Conservation (phyloP, 306 rosid species). For the Prinsepia uniflora region DNA sequence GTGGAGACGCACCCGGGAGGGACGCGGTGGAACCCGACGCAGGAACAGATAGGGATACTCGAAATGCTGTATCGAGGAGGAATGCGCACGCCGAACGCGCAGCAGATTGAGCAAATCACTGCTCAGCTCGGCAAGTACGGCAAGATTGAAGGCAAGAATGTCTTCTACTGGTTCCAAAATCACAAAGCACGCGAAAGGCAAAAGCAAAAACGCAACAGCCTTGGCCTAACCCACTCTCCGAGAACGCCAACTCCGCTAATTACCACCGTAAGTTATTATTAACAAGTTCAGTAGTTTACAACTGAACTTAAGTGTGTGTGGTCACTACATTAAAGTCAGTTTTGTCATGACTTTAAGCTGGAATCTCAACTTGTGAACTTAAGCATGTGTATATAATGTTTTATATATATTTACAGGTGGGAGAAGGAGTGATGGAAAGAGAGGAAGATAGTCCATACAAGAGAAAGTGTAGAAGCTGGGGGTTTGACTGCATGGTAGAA, state of each 20-base stretch:
- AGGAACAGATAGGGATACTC: slow-evolving; percentile 89
- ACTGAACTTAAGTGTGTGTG: no score
- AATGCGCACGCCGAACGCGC: slow-evolving; percentile 94
- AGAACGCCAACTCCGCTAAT: slow-evolving; percentile 40
- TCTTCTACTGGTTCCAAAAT: slow-evolving; percentile 96
- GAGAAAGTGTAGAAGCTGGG: slow-evolving; percentile 73
- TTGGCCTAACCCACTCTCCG: slow-evolving; percentile 56
- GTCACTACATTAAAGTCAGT: no score
- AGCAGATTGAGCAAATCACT: slow-evolving; percentile 80
- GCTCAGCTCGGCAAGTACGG: slow-evolving; percentile 78
- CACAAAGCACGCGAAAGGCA: slow-evolving; percentile 97
- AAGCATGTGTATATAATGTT: not conserved
- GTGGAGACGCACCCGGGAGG: slow-evolving; percentile 87
- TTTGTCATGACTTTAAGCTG: no score
- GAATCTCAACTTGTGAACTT: no score
- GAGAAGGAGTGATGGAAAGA: slow-evolving; percentile 38
- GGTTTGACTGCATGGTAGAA: slow-evolving; percentile 52
- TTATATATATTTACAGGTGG: slow-evolving; percentile 28
- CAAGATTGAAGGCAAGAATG: slow-evolving; percentile 97
- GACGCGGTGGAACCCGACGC: slow-evolving; percentile 96
- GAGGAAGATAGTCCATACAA: slow-evolving; percentile 76
- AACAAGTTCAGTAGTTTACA: not conserved
- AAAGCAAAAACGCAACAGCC: slow-evolving; percentile 76
- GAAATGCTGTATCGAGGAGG: slow-evolving; percentile 85
- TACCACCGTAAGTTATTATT: slow-evolving; percentile 10